These are phyloP conservation scores for Lachnellula arida DNA, from an alignment of 2,329 filamentous ascomycete species.

Conservation along the genomic window DNA sequence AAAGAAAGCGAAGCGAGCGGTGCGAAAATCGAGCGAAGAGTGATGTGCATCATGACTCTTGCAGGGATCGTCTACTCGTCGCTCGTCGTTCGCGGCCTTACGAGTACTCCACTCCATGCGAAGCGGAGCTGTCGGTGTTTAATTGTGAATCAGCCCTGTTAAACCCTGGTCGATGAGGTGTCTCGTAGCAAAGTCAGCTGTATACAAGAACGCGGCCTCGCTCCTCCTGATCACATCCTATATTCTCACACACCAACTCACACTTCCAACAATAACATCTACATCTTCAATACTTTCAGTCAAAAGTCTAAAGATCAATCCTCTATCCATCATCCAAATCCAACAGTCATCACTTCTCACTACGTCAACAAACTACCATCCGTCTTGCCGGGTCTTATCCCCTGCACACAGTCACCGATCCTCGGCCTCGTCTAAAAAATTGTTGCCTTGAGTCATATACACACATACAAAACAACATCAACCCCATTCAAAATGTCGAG, in stretches of 20 bases:
- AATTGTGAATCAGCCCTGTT: conserved; percentile 10
- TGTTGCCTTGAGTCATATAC: conserved; percentile 26
- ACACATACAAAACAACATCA: conserved; percentile 7
- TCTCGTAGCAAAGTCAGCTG: conserved; percentile 1
- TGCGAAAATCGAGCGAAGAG: no score
- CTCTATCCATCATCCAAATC: neutral
- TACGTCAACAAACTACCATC: neutral
- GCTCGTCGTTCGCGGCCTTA: neutral
- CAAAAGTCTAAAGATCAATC: conserved; percentile 8
- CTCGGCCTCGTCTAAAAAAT: conserved; percentile 25
- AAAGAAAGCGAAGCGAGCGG: no score
- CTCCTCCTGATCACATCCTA: conserved; percentile 7
- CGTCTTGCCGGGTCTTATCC: neutral
- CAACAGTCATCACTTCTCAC: neutral
- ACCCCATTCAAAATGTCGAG: conserved; percentile 25
- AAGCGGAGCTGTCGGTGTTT: conserved; percentile 11
- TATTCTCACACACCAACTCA: conserved; percentile 4
- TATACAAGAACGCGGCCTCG: conserved; percentile 10
- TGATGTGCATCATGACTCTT: conserved; percentile 1
- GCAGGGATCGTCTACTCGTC: neutral
- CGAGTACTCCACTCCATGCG: conserved; percentile 1
- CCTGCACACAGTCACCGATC: conserved; percentile 15
- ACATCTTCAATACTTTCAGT: neutral
- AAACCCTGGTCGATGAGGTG: neutral
- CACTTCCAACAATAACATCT: neutral